phyloP scores from a whole-genome alignment of 1,284 basidiomycete genomes.

The Porodaedalea pini region DNA sequence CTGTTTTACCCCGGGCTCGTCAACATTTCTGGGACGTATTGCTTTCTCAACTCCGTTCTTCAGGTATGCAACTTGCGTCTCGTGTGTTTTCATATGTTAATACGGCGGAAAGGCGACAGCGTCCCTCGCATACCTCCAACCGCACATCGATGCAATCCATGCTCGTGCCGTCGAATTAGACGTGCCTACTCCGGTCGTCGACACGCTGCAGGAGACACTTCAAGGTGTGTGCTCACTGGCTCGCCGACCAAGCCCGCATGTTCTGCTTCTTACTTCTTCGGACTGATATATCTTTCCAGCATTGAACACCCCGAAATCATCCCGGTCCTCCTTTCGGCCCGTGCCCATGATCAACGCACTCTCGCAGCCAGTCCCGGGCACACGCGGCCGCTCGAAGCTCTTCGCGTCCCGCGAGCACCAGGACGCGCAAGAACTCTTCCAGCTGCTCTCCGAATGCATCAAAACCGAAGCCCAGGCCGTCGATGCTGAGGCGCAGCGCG shows the following conservation, averaged over 20 bases:
- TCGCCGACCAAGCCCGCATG: background rate
- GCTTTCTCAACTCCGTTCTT: constrained; percentile 92
- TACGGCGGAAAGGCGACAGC: constrained; percentile 65
- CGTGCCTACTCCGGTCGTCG: constrained; percentile 78
- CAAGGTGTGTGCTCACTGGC: constrained; percentile 42
- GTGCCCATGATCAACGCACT: constrained; percentile 69
- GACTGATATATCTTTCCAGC: constrained; percentile 36
- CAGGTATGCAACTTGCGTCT: constrained; percentile 55
- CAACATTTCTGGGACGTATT: constrained; percentile 92
- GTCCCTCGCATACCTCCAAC: constrained; percentile 73
- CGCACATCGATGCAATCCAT: constrained; percentile 70
- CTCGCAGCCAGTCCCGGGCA: constrained; percentile 48
- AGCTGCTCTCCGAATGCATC: constrained; percentile 82
- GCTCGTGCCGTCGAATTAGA: constrained; percentile 71
- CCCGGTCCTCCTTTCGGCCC: constrained; percentile 63
- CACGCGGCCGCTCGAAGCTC: constrained; percentile 52
- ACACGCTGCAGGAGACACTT: constrained; percentile 68
- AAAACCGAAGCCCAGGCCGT: constrained; percentile 73
- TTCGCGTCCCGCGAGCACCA: constrained; percentile 88
- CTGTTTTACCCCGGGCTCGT: constrained; percentile 81
- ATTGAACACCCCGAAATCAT: constrained; percentile 66
- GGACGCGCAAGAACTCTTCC: constrained; percentile 94
- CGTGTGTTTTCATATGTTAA: constrained; percentile 15
- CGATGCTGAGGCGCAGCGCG: constrained; percentile 59
- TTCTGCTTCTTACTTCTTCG: background rate